Evolutionary conservation across 768 basidiomycete species (phyloP).

Genomic region (Pisolithus tinctorius): DNA sequence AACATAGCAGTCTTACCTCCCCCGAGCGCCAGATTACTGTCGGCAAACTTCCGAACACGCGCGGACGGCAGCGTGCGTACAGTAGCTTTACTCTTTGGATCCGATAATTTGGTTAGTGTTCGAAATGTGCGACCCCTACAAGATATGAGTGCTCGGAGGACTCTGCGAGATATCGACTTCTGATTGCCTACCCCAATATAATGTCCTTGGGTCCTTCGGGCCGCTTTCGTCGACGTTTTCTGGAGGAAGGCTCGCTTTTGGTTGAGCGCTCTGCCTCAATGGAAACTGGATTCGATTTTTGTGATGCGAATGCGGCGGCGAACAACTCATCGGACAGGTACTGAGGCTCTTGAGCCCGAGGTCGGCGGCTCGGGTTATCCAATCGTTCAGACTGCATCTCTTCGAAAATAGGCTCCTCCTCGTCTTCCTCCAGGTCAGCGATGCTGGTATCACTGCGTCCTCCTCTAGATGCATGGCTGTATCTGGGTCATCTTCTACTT

Average conservation of each 20-base stretch:
- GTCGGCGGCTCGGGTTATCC: background rate
- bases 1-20: slow-evolving; percentile 27
- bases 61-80: slow-evolving; percentile 42
- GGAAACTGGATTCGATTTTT: slow-evolving; percentile 5
- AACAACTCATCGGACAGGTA: slow-evolving; percentile 68
- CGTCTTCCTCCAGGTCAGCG: slow-evolving; percentile 14
- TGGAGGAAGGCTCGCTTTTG: slow-evolving; percentile 14
- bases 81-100: slow-evolving; percentile 27
- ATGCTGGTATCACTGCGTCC: slow-evolving; percentile 3
- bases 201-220: slow-evolving; percentile 39
- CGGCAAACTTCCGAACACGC: slow-evolving; percentile 45
- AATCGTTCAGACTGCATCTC: background rate
- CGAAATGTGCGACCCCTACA: slow-evolving; percentile 49
- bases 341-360: slow-evolving; percentile 17
- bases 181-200: slow-evolving; percentile 42
- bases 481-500: slow-evolving; percentile 7
- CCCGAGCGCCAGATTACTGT: slow-evolving; percentile 44
- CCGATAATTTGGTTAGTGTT: slow-evolving; percentile 30
- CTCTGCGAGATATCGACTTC: background rate
- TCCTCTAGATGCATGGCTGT: slow-evolving; percentile 4
- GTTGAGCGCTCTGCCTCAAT: slow-evolving; percentile 14
- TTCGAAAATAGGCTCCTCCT: slow-evolving; percentile 10
- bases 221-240: slow-evolving; percentile 28
- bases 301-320: slow-evolving; percentile 44
- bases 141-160: slow-evolving; percentile 1